These are phyloP conservation scores for Myxozyma lipomycoides DNA, from an alignment of 805 yeast genomes.

Conservation along the genomic window DNA sequence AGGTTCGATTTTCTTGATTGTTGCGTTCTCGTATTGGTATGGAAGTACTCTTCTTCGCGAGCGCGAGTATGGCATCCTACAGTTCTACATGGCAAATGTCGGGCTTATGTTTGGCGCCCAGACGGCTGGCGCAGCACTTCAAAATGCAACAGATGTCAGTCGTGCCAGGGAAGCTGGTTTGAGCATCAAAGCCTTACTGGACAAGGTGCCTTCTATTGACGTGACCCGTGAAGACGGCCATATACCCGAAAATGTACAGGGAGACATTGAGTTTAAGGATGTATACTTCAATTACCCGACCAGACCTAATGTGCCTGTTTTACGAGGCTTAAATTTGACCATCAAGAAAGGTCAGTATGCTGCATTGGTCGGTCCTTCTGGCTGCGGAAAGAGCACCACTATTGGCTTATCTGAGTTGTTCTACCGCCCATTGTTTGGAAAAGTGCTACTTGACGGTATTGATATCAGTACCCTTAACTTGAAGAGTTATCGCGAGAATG, in stretches of 20 bases:
- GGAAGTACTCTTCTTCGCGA: constrained; percentile 40
- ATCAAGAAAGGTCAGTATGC: constrained; percentile 77
- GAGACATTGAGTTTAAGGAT: constrained; percentile 49
- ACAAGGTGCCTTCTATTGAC: constrained; percentile 39
- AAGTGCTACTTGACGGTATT: constrained; percentile 75
- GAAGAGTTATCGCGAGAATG: constrained; percentile 48
- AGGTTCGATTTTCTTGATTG: constrained; percentile 36
- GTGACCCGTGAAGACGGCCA: constrained; percentile 34
- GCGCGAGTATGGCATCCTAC: constrained; percentile 33
- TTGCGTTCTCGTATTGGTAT: constrained; percentile 45
- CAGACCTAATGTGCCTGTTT: constrained; percentile 32
- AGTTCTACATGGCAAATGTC: constrained; percentile 41
- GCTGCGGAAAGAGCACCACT: constrained; percentile 46
- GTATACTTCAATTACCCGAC: constrained; percentile 35
- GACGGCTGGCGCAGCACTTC: constrained; percentile 41
- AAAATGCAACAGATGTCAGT: constrained; percentile 44
- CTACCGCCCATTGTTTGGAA: constrained; percentile 46
- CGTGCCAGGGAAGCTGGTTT: constrained; percentile 41
- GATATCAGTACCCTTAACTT: constrained; percentile 66
- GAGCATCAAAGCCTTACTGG: constrained; percentile 36
- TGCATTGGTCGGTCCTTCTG: constrained; percentile 88
- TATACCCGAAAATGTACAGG: constrained; percentile 36
- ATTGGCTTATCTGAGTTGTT: constrained; percentile 54
- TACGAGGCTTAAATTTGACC: constrained; percentile 30
- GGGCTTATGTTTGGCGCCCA: constrained; percentile 43